Percentiles rank a stretch among this genome's conserved stretches.
Evolutionary conservation across 2,329 filamentous ascomycete species (phyloP).

Genomic region (Trichoderma koningii): DNA sequence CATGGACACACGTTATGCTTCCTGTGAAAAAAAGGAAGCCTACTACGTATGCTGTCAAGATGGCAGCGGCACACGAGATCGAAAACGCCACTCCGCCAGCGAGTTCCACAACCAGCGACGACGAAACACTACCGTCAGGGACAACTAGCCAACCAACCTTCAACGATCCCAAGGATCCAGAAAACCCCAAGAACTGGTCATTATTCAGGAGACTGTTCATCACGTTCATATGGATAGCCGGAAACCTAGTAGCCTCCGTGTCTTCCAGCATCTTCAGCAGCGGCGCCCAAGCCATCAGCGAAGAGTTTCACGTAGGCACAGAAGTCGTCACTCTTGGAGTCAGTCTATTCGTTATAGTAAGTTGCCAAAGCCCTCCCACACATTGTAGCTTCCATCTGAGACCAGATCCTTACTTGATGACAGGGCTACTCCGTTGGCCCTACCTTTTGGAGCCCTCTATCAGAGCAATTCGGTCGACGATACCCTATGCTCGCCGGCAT

Average conservation of each 20-base stretch:
- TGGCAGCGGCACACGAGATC: conserved; percentile 8
- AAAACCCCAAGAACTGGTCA: conserved; percentile 20
- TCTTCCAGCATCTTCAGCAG: conserved; percentile 26
- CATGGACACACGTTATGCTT: neutral
- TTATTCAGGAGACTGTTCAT: conserved; percentile 7
- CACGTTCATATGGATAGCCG: conserved; percentile 23
- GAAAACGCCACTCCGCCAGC: neutral
- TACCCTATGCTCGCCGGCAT: conserved; percentile 21
- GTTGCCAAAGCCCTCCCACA: neutral
- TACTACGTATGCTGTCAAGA: neutral
- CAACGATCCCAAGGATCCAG: neutral
- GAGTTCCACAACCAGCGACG: neutral
- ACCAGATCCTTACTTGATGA: neutral
- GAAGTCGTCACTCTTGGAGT: conserved; percentile 24
- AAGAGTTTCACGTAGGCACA: conserved; percentile 17
- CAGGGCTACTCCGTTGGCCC: conserved; percentile 49
- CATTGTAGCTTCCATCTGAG: neutral
- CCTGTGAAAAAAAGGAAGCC: neutral
- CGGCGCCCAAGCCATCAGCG: conserved; percentile 23
- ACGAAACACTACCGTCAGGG: neutral
- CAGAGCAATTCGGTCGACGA: conserved; percentile 64
- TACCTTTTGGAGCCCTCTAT: conserved; percentile 58
- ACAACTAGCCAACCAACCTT: neutral
- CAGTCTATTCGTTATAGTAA: conserved; percentile 23
- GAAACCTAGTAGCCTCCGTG: conserved; percentile 14